Conservation (phyloP, 306 rosid species). For the Cercis canadensis region DNA sequence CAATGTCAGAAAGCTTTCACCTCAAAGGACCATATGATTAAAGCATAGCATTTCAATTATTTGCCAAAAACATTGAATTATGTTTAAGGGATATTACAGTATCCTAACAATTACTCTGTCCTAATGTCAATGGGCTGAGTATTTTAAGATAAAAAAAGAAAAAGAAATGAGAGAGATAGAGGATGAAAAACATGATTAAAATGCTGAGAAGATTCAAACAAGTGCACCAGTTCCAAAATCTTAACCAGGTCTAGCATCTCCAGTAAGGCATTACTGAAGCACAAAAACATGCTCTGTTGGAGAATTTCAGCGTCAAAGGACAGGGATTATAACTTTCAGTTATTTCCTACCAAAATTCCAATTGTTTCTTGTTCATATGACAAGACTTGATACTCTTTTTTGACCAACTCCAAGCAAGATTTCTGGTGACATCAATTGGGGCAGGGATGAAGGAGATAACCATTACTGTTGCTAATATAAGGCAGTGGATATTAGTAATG, state of each 20-base stretch:
- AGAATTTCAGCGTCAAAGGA: neutral
- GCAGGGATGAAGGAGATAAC: neutral
- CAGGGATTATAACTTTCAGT: neutral
- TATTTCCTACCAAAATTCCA: neutral
- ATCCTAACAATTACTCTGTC: neutral
- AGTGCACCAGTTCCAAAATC: neutral
- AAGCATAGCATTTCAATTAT: neutral
- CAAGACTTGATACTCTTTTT: neutral
- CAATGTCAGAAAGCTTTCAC: neutral
- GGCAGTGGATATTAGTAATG: constrained; percentile 1
- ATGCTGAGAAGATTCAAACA: neutral
- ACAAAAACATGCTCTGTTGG: neutral
- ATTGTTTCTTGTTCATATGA: neutral
- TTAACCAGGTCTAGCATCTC: neutral
- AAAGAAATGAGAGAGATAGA: too few species aligned
- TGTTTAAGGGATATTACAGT: neutral
- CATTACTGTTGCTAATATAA: neutral
- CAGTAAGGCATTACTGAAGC: neutral
- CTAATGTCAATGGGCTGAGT: neutral
- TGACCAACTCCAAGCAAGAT: neutral
- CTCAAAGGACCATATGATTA: constrained; percentile 9
- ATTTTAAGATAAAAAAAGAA: neutral
- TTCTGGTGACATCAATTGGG: neutral
- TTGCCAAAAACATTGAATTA: constrained; percentile 3
- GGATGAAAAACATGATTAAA: neutral